phyloP scores from a whole-genome alignment of 768 basidiomycete genomes.

The Pholiota microspora region DNA sequence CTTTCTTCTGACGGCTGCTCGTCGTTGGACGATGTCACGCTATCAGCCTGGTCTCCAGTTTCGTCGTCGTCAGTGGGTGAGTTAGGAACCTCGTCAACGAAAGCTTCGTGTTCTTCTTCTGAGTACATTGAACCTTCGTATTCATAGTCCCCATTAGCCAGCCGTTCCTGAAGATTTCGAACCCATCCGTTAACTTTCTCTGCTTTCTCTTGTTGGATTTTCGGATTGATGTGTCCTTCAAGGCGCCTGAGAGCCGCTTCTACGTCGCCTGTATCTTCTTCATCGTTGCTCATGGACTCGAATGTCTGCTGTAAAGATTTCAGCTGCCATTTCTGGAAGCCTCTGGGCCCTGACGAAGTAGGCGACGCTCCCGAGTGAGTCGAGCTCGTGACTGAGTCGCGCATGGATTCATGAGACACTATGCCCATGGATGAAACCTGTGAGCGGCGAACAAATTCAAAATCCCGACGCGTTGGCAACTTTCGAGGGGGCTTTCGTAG shows the following conservation, averaged over 20 bases:
- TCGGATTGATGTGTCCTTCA: constrained; percentile 82
- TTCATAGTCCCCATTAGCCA: constrained; percentile 62
- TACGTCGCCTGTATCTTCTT: constrained; percentile 68
- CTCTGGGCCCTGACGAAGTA: constrained; percentile 35
- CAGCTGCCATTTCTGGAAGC: constrained; percentile 80
- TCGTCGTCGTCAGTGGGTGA: constrained; percentile 18
- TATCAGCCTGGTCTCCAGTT: constrained; percentile 15
- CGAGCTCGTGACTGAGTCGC: constrained; percentile 46
- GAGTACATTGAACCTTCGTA: constrained; percentile 60
- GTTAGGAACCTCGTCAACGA: constrained; percentile 24
- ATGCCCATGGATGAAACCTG: constrained; percentile 82
- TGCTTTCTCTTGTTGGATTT: constrained; percentile 66
- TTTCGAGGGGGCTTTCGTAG: constrained; percentile 53
- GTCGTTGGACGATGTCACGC: constrained; percentile 11
- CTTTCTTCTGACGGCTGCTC: constrained; percentile 19
- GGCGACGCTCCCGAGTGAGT: constrained; percentile 33
- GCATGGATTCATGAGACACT: constrained; percentile 56
- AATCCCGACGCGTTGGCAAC: constrained; percentile 74
- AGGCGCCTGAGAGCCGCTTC: constrained; percentile 78
- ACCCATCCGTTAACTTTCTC: constrained; percentile 85
- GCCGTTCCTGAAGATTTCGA: constrained; percentile 63
- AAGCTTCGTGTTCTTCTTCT: constrained; percentile 29
- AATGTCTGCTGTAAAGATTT: constrained; percentile 56
- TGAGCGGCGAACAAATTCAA: constrained; percentile 76
- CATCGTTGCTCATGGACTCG: constrained; percentile 72